Evolutionary conservation across 352 stramenopile genomes (phyloP).

Genomic region (Phytophthora multivora): DNA sequence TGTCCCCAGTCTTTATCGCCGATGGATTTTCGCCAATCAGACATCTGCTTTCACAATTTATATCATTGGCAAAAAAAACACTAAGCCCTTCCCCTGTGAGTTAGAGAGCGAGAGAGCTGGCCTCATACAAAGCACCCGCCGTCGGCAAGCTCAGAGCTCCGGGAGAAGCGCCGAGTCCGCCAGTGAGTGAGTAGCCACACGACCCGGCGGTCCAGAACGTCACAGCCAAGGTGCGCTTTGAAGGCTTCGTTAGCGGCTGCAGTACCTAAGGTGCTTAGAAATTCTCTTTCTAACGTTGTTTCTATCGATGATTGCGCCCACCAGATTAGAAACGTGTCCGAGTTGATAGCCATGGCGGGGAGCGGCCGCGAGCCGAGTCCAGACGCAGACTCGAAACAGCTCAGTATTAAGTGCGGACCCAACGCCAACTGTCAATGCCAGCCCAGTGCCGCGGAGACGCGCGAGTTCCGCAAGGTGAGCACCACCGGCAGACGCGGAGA

Average conservation of each 20-base stretch:
- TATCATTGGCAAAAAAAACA: conserved; percentile 6
- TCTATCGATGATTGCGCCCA: not conserved
- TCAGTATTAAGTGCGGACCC: conserved; percentile 20
- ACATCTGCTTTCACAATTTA: not conserved
- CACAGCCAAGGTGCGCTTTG: conserved; percentile 15
- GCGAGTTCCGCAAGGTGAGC: conserved; percentile 83
- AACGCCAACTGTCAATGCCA: conserved; percentile 58
- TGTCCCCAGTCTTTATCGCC: conserved; percentile 1
- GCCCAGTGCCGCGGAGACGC: conserved; percentile 67
- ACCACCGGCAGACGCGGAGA: not conserved
- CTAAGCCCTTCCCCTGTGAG: conserved; percentile 9
- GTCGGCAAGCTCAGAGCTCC: conserved; percentile 16
- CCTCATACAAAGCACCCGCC: conserved; percentile 25
- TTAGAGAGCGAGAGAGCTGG: conserved; percentile 24
- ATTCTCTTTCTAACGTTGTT: conserved; percentile 7
- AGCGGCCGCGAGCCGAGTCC: conserved; percentile 40
- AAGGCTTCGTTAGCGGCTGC: not conserved
- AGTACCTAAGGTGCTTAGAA: not conserved
- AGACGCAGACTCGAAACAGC: conserved; percentile 29
- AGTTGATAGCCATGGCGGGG: conserved; percentile 51
- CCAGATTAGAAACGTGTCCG: conserved; percentile 32
- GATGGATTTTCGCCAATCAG: conserved; percentile 7
- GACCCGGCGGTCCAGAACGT: not conserved
- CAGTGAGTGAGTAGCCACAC: conserved; percentile 17
- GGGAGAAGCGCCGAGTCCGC: conserved; percentile 4